Conservation (phyloP, 2,329 filamentous ascomycete species). For the Harringtonia aguacate region DNA sequence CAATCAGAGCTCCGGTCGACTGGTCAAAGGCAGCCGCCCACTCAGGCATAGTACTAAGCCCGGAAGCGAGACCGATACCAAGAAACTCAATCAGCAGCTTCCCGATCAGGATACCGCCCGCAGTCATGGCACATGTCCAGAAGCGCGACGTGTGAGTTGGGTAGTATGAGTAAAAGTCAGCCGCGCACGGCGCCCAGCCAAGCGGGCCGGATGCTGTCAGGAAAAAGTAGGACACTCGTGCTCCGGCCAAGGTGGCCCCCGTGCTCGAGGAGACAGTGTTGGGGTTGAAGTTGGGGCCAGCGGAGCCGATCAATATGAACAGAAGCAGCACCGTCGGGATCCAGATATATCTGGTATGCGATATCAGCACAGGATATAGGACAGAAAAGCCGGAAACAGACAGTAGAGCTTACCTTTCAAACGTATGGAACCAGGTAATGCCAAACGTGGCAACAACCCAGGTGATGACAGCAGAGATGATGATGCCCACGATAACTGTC, state of each 20-base stretch:
- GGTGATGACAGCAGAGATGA: slow-evolving; percentile 51
- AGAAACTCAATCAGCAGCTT: slow-evolving; percentile 51
- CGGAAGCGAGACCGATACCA: slow-evolving; percentile 52
- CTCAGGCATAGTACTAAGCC: slow-evolving; percentile 35
- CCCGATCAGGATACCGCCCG: slow-evolving; percentile 43
- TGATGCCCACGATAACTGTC: slow-evolving; percentile 55
- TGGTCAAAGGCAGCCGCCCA: slow-evolving; percentile 46
- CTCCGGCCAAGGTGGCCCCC: slow-evolving; percentile 39
- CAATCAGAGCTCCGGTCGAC: slow-evolving; percentile 54
- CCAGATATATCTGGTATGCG: slow-evolving; percentile 42
- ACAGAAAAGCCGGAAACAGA: neutral
- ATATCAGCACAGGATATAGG: neutral
- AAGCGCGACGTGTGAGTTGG: slow-evolving; percentile 16
- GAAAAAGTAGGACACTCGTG: slow-evolving; percentile 58
- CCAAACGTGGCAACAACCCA: slow-evolving; percentile 58
- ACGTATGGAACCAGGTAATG: slow-evolving; percentile 56
- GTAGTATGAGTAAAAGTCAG: slow-evolving; percentile 54
- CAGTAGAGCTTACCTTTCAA: slow-evolving; percentile 40
- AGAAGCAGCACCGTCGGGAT: slow-evolving; percentile 51
- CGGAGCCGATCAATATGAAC: slow-evolving; percentile 50
- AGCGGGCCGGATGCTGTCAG: slow-evolving; percentile 55
- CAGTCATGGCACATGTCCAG: slow-evolving; percentile 42
- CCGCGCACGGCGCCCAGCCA: slow-evolving; percentile 52
- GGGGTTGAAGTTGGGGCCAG: slow-evolving; percentile 48
- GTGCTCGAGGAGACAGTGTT: slow-evolving; percentile 38